Percentiles rank a stretch among this genome's conserved stretches.
phyloP scores from a whole-genome alignment of 345 rosid genomes.

The Rhodomyrtus tomentosa region DNA sequence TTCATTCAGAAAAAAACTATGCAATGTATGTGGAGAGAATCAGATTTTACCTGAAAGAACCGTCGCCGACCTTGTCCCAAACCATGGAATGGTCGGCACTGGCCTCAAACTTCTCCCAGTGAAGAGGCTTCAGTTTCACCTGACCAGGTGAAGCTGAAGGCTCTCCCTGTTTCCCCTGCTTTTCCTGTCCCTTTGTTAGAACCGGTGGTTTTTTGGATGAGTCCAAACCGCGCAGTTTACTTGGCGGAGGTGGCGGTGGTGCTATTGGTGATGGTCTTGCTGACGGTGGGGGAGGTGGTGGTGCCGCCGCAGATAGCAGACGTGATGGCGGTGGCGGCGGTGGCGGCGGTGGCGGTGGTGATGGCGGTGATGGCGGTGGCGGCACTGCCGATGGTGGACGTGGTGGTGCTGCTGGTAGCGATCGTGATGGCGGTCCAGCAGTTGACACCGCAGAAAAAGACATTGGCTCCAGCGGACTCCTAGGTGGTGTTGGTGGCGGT shows the following conservation, averaged over 20 bases:
- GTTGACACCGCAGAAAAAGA: not conserved
- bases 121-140: constrained; percentile 70
- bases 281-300: constrained; percentile 9
- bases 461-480: not conserved
- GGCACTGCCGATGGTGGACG: not conserved
- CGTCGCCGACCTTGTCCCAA: constrained; percentile 74
- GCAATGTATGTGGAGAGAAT: not conserved
- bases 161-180: constrained; percentile 12
- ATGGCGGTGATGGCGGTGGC: not conserved
- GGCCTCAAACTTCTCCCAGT: constrained; percentile 77
- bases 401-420: not conserved
- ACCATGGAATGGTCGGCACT: constrained; percentile 71
- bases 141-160: constrained; percentile 16
- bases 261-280: constrained; percentile 12
- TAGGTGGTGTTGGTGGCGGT: not conserved
- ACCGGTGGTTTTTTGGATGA: constrained; percentile 41
- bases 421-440: not conserved
- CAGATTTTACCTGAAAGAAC: constrained; percentile 61
- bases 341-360: not conserved
- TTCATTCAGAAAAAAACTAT: not conserved
- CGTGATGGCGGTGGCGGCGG: not conserved
- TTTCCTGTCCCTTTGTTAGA: constrained; percentile 5
- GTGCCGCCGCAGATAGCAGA: not conserved
- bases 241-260: constrained; percentile 25
- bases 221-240: constrained; percentile 1